These are phyloP conservation scores for Blastobotrys parvus DNA, from an alignment of 805 yeast species.

Conservation along the genomic window DNA sequence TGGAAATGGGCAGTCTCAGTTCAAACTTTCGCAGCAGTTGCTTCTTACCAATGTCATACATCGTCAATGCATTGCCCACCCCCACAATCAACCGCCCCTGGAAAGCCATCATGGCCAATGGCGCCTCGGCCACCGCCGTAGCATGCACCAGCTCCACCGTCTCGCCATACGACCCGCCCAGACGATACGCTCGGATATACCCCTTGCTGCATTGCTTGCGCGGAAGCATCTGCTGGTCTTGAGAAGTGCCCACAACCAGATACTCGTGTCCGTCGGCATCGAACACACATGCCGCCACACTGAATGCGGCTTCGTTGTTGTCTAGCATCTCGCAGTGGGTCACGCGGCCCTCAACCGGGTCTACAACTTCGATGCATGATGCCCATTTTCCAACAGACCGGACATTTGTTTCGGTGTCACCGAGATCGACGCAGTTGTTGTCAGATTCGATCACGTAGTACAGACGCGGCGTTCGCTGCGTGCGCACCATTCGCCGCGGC, in stretches of 20 bases:
- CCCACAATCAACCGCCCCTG: slow-evolving; percentile 57
- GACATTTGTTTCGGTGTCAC: neutral
- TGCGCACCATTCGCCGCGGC: slow-evolving; percentile 14
- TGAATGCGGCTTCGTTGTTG: slow-evolving; percentile 36
- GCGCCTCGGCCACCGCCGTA: slow-evolving; percentile 45
- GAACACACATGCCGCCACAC: slow-evolving; percentile 32
- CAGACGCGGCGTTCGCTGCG: slow-evolving; percentile 11
- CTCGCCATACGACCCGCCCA: slow-evolving; percentile 29
- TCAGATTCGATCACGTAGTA: slow-evolving; percentile 43
- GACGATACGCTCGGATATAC: slow-evolving; percentile 23
- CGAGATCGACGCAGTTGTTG: slow-evolving; percentile 22
- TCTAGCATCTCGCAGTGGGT: slow-evolving; percentile 39
- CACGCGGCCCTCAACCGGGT: slow-evolving; percentile 29
- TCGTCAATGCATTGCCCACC: slow-evolving; percentile 40
- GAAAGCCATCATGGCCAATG: slow-evolving; percentile 45
- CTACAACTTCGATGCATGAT: slow-evolving; percentile 46
- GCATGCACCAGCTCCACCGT: slow-evolving; percentile 39
- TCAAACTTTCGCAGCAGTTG: slow-evolving; percentile 68
- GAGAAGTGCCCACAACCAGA: slow-evolving; percentile 24
- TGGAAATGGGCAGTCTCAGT: slow-evolving; percentile 30
- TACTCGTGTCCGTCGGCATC: slow-evolving; percentile 15
- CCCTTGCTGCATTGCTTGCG: slow-evolving; percentile 14
- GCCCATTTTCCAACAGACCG: slow-evolving; percentile 33
- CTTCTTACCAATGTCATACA: slow-evolving; percentile 69
- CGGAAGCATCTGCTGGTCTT: slow-evolving; percentile 21